phyloP scores from a whole-genome alignment of 345 rosid genomes.

The Zanthoxylum bungeanum region DNA sequence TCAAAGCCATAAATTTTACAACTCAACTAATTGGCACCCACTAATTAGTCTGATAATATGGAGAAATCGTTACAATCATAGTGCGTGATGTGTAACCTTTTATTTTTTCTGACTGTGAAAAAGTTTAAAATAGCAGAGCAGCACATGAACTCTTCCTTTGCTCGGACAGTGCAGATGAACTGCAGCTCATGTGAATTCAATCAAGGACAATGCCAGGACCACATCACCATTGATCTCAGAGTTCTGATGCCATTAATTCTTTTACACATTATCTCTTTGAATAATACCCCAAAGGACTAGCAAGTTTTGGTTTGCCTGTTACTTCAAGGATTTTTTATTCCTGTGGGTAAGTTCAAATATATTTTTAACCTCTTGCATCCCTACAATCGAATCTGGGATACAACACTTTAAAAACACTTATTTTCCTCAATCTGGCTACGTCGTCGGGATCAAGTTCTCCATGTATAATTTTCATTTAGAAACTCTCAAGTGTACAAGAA shows the following conservation, averaged over 20 bases:
- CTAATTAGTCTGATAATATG: too few relatives aligned
- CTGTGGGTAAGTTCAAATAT: too few relatives aligned
- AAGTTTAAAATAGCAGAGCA: background rate
- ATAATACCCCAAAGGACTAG: background rate
- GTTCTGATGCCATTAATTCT: background rate
- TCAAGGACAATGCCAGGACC: conserved; percentile 12
- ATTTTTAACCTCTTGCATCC: too few relatives aligned
- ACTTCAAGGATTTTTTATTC: too few relatives aligned
- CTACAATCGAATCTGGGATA: too few relatives aligned
- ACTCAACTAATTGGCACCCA: too few relatives aligned
- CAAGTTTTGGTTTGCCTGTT: background rate
- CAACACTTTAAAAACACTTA: too few relatives aligned
- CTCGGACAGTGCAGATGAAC: conserved; percentile 3
- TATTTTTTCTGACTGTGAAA: background rate
- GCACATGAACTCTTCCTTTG: background rate
- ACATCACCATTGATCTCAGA: background rate
- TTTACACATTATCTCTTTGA: background rate
- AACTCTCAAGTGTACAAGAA: background rate
- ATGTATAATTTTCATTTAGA: background rate
- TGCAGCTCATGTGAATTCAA: conserved; percentile 14
- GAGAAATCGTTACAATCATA: background rate
- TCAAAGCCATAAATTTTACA: too few relatives aligned
- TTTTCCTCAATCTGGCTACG: too few relatives aligned
- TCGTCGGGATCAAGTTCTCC: too few relatives aligned
- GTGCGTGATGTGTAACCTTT: background rate